Evolutionary conservation across 345 rosid genomes (phyloP).

Genomic region (Salix caprea): DNA sequence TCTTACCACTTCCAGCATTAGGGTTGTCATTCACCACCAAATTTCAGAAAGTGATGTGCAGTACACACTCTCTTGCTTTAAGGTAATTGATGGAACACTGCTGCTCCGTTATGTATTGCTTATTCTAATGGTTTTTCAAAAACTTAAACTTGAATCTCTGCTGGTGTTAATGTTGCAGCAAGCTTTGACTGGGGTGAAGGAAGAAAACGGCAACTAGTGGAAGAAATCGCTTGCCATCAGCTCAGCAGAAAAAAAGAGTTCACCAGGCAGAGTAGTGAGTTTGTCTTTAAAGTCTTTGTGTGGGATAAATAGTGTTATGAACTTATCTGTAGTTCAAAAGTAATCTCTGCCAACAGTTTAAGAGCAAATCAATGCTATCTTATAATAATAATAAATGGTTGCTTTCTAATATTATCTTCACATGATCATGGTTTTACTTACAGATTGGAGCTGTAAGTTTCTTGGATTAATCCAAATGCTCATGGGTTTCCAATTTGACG

Average conservation of each 20-base stretch:
- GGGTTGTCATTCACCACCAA: conserved; percentile 84
- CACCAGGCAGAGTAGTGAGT: background rate
- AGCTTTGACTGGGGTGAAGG: conserved; percentile 29
- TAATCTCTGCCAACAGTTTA: background rate
- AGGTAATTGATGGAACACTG: conserved; percentile 35
- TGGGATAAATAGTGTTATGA: background rate
- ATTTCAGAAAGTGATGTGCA: conserved; percentile 72
- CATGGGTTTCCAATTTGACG: too few relatives aligned
- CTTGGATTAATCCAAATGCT: too few relatives aligned
- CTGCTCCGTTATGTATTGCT: background rate
- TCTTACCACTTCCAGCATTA: conserved; percentile 43
- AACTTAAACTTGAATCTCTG: background rate
- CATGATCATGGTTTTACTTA: too few relatives aligned
- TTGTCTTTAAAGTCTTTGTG: background rate
- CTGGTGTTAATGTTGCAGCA: conserved; percentile 34
- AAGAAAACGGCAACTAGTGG: conserved; percentile 33
- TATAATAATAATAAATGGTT: background rate
- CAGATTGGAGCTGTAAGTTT: too few relatives aligned
- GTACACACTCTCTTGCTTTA: conserved; percentile 55
- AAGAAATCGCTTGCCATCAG: background rate
- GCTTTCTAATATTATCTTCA: background rate
- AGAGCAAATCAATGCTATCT: background rate
- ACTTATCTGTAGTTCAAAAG: background rate
- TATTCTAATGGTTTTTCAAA: background rate
- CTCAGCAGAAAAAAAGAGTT: background rate